Percentiles rank a stretch among this genome's conserved stretches.
These are phyloP conservation scores for Aspergillus puulaauensis DNA, from an alignment of 2,329 filamentous ascomycete species.

Conservation along the genomic window DNA sequence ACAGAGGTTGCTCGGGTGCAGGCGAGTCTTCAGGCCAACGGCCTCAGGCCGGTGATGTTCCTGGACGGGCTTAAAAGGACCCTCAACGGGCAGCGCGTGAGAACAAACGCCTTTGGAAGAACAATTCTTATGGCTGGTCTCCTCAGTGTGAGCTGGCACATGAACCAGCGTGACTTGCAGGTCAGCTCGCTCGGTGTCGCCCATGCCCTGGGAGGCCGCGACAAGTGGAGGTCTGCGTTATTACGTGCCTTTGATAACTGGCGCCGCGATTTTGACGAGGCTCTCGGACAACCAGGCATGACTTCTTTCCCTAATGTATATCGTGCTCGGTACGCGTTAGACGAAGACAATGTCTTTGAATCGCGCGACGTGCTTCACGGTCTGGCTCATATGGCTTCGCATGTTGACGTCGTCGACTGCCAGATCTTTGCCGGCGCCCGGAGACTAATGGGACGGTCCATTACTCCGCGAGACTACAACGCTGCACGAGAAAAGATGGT, in stretches of 20 bases:
- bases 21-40: constrained; percentile 73
- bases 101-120: constrained; percentile 89
- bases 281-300: constrained; percentile 56
- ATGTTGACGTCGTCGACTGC: constrained; percentile 95
- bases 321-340: constrained; percentile 36
- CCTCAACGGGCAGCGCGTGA: constrained; percentile 78
- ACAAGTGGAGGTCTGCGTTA: constrained; percentile 85
- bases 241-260: constrained; percentile 90
- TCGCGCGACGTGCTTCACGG: constrained; percentile 87
- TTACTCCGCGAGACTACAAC: constrained; percentile 77
- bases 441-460: constrained; percentile 78
- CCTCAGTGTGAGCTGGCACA: constrained; percentile 92
- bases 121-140: constrained; percentile 93
- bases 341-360: constrained; percentile 76
- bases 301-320: constrained; percentile 23
- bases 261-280: constrained; percentile 88
- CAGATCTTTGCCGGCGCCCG: constrained; percentile 92
- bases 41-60: constrained; percentile 81
- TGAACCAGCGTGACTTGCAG: constrained; percentile 94
- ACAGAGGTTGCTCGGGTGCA: constrained; percentile 84
- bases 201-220: constrained; percentile 77
- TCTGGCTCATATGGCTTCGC: constrained; percentile 95
- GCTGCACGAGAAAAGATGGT: constrained; percentile 81
- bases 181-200: constrained; percentile 81
- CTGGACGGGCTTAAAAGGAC: constrained; percentile 88